A percentile compares a stretch with the other conserved stretches of the same genome.
Conservation (phyloP, 2,329 filamentous ascomycete species). For the Colletotrichum navitas region DNA sequence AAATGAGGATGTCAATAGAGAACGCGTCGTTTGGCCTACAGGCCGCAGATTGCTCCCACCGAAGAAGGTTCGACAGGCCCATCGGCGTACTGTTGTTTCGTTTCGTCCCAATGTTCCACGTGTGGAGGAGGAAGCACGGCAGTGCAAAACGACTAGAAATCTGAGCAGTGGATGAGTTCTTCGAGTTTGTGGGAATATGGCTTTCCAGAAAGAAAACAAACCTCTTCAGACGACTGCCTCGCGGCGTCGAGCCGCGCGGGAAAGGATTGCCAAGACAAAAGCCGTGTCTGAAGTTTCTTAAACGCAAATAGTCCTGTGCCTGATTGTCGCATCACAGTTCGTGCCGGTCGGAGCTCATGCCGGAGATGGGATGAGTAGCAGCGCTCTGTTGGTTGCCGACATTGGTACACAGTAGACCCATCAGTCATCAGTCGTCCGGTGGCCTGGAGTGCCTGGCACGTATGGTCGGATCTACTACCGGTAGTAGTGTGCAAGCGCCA, state of each 20-base stretch:
- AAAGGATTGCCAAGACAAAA: constrained; percentile 1
- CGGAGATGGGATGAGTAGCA: not conserved
- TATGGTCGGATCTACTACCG: no score
- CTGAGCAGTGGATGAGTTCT: constrained; percentile 4
- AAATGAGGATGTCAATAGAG: constrained; percentile 13
- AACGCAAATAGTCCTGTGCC: not conserved
- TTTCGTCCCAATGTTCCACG: constrained; percentile 38
- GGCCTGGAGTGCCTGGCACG: not conserved
- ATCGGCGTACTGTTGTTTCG: constrained; percentile 36
- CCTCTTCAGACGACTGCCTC: not conserved
- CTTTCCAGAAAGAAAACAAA: not conserved
- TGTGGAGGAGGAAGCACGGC: constrained; percentile 29
- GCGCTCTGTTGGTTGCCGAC: not conserved
- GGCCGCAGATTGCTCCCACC: constrained; percentile 6
- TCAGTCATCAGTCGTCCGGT: not conserved
- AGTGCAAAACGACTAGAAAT: constrained; percentile 18
- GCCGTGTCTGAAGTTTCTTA: constrained; percentile 18
- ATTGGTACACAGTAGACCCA: no score
- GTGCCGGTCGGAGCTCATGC: not conserved
- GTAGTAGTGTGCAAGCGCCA: not conserved
- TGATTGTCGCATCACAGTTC: not conserved
- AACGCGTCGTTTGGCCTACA: constrained; percentile 2
- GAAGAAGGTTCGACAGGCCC: constrained; percentile 4
- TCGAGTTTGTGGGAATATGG: constrained; percentile 2
- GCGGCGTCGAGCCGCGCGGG: constrained; percentile 15